Evolutionary conservation across 2,329 filamentous ascomycete species (phyloP).

Genomic region (Tympanopsis confertula): DNA sequence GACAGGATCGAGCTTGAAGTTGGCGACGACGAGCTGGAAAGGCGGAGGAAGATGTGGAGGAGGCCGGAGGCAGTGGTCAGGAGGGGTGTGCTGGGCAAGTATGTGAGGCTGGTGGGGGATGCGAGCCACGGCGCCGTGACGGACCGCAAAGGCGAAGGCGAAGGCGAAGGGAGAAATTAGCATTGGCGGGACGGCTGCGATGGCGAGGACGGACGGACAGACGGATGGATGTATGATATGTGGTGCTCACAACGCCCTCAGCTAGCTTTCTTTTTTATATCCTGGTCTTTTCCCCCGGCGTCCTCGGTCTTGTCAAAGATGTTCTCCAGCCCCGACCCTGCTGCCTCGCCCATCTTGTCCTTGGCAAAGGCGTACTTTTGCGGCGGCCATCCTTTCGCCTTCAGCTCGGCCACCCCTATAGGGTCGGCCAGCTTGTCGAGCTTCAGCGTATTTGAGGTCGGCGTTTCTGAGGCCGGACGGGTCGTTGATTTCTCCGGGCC

Average conservation of each 20-base stretch:
- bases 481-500: background rate
- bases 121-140: constrained; percentile 86
- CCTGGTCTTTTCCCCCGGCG: too few species aligned
- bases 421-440: background rate
- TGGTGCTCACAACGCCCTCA: too few species aligned
- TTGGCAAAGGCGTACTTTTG: background rate
- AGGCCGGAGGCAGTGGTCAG: constrained; percentile 62
- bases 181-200: too few species aligned
- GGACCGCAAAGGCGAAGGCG: constrained; percentile 36
- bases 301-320: too few species aligned
- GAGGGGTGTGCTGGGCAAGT: constrained; percentile 80
- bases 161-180: too few species aligned
- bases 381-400: background rate
- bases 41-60: constrained; percentile 55
- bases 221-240: too few species aligned
- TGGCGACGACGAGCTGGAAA: constrained; percentile 56
- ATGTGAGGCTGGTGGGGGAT: constrained; percentile 76
- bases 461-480: background rate
- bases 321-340: background rate
- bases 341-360: background rate
- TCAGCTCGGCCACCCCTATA: background rate
- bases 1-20: constrained; percentile 62
- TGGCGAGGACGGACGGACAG: too few species aligned
- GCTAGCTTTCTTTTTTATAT: too few species aligned
- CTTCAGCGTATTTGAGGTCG: background rate